Evolutionary conservation across 1,284 basidiomycete species (phyloP), one percentile per base, ranked within the genome.

Genomic region (Ceratobasidium sp.): DNA sequence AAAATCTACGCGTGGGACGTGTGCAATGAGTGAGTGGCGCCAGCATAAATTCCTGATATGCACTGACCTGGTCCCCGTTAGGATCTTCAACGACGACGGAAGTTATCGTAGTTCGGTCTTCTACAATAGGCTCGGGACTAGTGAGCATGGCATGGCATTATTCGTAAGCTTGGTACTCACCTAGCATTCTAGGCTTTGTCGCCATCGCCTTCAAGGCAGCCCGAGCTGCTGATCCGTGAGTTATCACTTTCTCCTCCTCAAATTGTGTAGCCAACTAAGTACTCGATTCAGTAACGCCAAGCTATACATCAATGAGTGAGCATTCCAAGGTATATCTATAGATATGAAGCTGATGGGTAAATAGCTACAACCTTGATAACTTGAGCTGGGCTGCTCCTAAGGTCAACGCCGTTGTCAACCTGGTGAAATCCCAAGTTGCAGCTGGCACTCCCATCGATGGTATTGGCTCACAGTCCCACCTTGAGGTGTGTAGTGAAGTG

Each of bases 341-440:
- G 36, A 41, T 41, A 4, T 41, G 36, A 41, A 11, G 36, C 36
- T 41, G 11, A 41, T 11, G 11, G 36, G n/a, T 17, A 62, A 47
- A 59, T 33, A 63, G 45, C 29, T 72, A 59, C 56, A 72, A 62
- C 54, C 44, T 62, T 11, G 67, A 75, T 41, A 75, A 75, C 53
- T 50, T 75, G 44, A 59, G 69, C 27, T 75, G 66, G 57, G 75
- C 69, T 64, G 87, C 88, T 75, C 81, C 81, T 24, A 90, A 90
- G 79, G 83, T 87, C 22, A 86, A 85, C 41, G 86, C 85, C 1
- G 85, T 89, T 82, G 79, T 85, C 74, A 86, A 85, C 79, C 85
- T 89, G 74, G 85, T 89, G 77, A 82, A 83, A 75, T 80, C 81
- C 14, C 84, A 89, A 60, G 82, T 86, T 77, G 77, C 78, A 73